Conservation (phyloP, 2,329 filamentous ascomycete genomes). For the Triangularia verruculosa region DNA sequence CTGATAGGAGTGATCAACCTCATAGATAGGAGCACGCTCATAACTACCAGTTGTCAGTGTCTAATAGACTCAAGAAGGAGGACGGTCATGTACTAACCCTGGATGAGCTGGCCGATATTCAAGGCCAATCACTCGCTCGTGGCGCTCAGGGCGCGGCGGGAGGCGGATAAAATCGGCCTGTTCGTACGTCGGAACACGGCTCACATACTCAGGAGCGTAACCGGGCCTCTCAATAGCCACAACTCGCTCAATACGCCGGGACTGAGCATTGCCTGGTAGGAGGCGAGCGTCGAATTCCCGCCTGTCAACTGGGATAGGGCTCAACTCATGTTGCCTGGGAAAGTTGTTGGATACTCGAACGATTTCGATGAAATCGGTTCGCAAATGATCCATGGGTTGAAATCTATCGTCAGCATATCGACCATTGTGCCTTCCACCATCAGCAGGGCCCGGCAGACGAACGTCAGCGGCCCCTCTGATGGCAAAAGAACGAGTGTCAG, state of each 20-base stretch:
- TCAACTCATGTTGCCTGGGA: conserved; percentile 25
- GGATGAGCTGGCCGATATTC: conserved; percentile 21
- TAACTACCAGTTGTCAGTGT: neutral
- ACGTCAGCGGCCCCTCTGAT: neutral
- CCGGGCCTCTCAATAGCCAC: conserved; percentile 3
- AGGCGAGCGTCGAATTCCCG: neutral
- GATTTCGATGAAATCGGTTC: conserved; percentile 21
- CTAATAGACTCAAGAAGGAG: neutral
- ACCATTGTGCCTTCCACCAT: conserved; percentile 9
- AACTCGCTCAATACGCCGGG: conserved; percentile 10
- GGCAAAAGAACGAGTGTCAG: conserved; percentile 8
- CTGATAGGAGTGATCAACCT: neutral
- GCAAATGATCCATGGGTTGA: conserved; percentile 13
- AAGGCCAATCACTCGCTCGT: conserved; percentile 27
- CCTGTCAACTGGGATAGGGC: neutral
- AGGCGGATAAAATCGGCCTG: neutral
- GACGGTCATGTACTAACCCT: conserved; percentile 11
- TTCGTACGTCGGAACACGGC: neutral
- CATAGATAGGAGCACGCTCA: neutral
- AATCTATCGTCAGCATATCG: conserved; percentile 6
- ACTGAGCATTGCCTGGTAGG: neutral
- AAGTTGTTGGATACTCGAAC: conserved; percentile 28
- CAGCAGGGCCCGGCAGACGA: neutral
- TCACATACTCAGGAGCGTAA: neutral
- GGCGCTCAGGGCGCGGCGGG: conserved; percentile 3